Conservation (phyloP, 2,329 filamentous ascomycete genomes). For the Sordariomycetes sp. region DNA sequence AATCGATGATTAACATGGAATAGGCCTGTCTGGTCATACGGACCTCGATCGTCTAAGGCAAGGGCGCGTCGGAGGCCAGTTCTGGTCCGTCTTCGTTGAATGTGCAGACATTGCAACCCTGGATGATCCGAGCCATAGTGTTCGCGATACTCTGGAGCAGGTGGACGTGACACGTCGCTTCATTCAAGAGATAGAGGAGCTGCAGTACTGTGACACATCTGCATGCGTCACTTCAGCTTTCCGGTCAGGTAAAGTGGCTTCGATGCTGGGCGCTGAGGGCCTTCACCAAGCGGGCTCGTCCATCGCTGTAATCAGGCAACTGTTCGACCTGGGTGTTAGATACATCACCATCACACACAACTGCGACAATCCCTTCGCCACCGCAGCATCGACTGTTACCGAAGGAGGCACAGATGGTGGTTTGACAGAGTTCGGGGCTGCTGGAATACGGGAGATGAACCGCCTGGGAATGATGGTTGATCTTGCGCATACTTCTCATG, state of each 20-base stretch:
- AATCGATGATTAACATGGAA: not conserved
- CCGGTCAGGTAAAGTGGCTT: constrained; percentile 4
- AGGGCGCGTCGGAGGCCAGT: constrained; percentile 8
- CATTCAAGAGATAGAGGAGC: constrained; percentile 6
- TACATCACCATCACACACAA: constrained; percentile 17
- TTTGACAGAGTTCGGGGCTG: constrained; percentile 10
- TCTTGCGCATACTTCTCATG: constrained; percentile 9
- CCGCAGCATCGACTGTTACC: constrained; percentile 9
- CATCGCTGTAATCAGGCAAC: constrained; percentile 7
- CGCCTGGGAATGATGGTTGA: constrained; percentile 16
- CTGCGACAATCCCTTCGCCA: constrained; percentile 10
- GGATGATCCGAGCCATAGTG: constrained; percentile 5
- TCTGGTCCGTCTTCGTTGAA: constrained; percentile 10
- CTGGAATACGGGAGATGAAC: constrained; percentile 17
- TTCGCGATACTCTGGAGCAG: constrained; percentile 10
- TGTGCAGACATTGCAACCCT: constrained; percentile 3
- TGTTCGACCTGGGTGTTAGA: constrained; percentile 19
- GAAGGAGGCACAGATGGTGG: constrained; percentile 6
- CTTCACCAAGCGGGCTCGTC: constrained; percentile 6
- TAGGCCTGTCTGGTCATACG: constrained; percentile 6
- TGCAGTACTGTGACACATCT: constrained; percentile 7
- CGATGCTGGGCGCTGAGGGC: constrained; percentile 9
- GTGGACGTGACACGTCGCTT: constrained; percentile 9
- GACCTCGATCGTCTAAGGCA: constrained; percentile 7
- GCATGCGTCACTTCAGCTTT: constrained; percentile 5